phyloP scores from a whole-genome alignment of 2,329 filamentous ascomycete species.

The Pleoardoris graminearum region DNA sequence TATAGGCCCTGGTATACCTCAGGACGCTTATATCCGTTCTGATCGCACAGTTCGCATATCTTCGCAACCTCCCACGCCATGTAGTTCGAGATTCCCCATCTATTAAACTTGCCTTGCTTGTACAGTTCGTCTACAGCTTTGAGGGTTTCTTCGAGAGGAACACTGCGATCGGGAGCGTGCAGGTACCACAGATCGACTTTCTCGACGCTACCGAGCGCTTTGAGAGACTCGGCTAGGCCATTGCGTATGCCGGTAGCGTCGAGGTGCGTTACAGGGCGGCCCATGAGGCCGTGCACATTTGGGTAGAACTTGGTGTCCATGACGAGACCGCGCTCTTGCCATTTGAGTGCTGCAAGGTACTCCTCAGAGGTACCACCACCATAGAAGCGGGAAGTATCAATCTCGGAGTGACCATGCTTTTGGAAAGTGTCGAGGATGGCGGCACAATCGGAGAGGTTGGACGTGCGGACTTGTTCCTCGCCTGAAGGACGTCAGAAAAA shows the following conservation, averaged over 20 bases:
- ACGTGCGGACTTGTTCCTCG: constrained; percentile 24
- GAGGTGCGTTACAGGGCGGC: constrained; percentile 27
- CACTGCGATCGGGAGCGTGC: constrained; percentile 51
- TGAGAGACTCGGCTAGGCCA: constrained; percentile 43
- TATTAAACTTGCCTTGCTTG: constrained; percentile 51
- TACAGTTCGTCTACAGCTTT: constrained; percentile 52
- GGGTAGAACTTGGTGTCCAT: constrained; percentile 7
- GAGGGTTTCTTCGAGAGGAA: constrained; percentile 52
- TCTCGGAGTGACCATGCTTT: constrained; percentile 35
- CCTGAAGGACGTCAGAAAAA: constrained; percentile 13
- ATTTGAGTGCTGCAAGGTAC: constrained; percentile 5
- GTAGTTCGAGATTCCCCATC: constrained; percentile 54
- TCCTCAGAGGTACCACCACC: constrained; percentile 42
- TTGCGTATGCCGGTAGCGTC: constrained; percentile 38
- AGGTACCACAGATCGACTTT: constrained; percentile 52
- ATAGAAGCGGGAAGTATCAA: constrained; percentile 48
- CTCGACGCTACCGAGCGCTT: constrained; percentile 37
- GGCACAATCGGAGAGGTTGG: constrained; percentile 18
- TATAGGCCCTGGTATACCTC: constrained; percentile 51
- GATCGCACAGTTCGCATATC: constrained; percentile 51
- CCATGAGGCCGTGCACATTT: constrained; percentile 22
- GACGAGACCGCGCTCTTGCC: not conserved
- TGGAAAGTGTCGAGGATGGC: constrained; percentile 39
- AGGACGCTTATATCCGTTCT: constrained; percentile 49
- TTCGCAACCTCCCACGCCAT: constrained; percentile 50